Evolutionary conservation across 2,329 filamentous ascomycete species (phyloP).

Genomic region (Fusarium dlaminii): DNA sequence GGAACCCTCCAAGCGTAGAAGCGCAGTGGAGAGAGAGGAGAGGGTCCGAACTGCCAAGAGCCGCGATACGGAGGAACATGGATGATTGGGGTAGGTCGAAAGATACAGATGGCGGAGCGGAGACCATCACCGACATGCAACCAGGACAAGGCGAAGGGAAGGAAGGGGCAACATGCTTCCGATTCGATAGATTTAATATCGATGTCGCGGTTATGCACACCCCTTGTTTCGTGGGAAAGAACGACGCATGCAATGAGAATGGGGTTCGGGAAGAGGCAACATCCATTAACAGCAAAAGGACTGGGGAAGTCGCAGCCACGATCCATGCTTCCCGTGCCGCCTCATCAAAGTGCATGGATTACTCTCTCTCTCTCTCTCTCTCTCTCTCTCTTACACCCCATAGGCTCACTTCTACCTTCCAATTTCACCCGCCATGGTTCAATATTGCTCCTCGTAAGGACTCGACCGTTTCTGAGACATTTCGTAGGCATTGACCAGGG

Average conservation of each 20-base stretch:
- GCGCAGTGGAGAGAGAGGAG: conserved; percentile 27
- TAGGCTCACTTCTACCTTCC: background rate
- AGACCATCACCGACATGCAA: conserved; percentile 15
- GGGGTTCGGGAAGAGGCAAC: conserved; percentile 13
- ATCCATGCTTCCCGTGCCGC: conserved; percentile 4
- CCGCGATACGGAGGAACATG: conserved; percentile 36
- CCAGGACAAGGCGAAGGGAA: conserved; percentile 12
- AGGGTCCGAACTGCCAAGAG: conserved; percentile 31
- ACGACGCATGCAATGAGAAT: conserved; percentile 8
- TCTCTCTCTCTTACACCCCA: background rate
- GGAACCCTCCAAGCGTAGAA: conserved; percentile 1
- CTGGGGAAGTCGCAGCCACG: background rate
- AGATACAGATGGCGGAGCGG: conserved; percentile 18
- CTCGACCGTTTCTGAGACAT: conserved; percentile 19
- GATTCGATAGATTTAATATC: conserved; percentile 17
- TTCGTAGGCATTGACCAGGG: background rate
- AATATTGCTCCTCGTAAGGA: background rate
- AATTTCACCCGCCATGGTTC: background rate
- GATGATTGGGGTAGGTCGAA: conserved; percentile 37
- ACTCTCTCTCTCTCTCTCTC: background rate
- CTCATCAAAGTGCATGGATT: background rate
- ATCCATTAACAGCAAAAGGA: background rate
- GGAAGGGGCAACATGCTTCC: conserved; percentile 17
- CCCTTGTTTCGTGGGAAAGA: conserved; percentile 28
- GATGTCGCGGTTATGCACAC: conserved; percentile 27